Evolutionary conservation across 768 basidiomycete genomes (phyloP).

Genomic region (Gymnopilus dilepis): DNA sequence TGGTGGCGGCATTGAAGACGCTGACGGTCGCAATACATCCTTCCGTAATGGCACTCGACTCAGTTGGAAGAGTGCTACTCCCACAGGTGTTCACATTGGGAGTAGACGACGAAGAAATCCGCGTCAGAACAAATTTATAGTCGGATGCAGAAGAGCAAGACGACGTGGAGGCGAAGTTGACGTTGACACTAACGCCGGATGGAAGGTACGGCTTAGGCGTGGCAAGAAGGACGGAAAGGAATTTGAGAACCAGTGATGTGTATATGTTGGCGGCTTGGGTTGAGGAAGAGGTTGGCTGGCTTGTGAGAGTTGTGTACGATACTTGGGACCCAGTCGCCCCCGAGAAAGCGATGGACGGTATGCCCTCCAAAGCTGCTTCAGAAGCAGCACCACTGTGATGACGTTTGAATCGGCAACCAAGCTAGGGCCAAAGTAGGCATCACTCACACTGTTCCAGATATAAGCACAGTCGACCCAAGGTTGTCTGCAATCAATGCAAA

Average conservation of each 20-base stretch:
- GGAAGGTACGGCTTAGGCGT: slow-evolving; percentile 45
- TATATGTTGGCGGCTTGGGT: slow-evolving; percentile 47
- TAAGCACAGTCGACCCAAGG: slow-evolving; percentile 34
- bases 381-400: slow-evolving; percentile 57
- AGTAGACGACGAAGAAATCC: slow-evolving; percentile 18
- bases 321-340: slow-evolving; percentile 43
- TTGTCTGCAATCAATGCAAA: slow-evolving; percentile 29
- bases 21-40: slow-evolving; percentile 55
- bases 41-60: slow-evolving; percentile 41
- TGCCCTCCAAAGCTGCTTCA: slow-evolving; percentile 52
- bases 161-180: slow-evolving; percentile 51
- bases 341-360: slow-evolving; percentile 57
- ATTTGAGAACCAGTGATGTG: slow-evolving; percentile 45
- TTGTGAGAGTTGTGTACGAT: slow-evolving; percentile 54
- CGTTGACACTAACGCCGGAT: slow-evolving; percentile 46
- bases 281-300: slow-evolving; percentile 35
- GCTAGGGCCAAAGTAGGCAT: background rate
- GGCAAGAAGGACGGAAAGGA: slow-evolving; percentile 40
- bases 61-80: slow-evolving; percentile 45
- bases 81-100: slow-evolving; percentile 53
- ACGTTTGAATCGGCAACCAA: too few relatives aligned
- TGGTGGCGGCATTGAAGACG: slow-evolving; percentile 48
- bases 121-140: slow-evolving; percentile 42
- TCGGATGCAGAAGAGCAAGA: slow-evolving; percentile 42
- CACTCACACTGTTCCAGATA: slow-evolving; percentile 51